Evolutionary conservation across 176 grass and related monocot species (phyloP), one percentile per base, ranked within the genome.

Genomic region (barley (Hordeum vulgare)): DNA sequence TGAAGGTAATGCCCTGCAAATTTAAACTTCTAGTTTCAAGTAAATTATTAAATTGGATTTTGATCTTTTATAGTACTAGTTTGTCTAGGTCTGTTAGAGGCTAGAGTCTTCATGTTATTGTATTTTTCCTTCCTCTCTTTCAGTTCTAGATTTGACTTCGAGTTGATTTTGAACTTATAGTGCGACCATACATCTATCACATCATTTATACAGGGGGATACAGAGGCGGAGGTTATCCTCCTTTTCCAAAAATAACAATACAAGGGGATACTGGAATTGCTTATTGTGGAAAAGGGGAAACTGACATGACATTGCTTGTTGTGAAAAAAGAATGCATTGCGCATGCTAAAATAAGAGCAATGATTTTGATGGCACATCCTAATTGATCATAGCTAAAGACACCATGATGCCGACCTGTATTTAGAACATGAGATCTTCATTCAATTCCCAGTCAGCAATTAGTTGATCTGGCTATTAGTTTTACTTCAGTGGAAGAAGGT

Each of bases 1-100:
- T 23, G 90, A 98, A 95, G 96, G 96, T 98, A 87, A 86, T 78
- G 75, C 9, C 65, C 51, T 65, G 20, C 61, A 77, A 80, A 17
- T 80, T 60, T 10, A 21, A 51, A 26, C 27, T 12, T 12, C 69
- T 67, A 70, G 4, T 33, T 76, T 77, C 4, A 53, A 57, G 45
- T 82, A 64, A 72, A 57, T 64, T 49, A 24, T 20, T 73, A 10
- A 13, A 14, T 14, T 23, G 2, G 53, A 3, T 83, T 74, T 27
- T 72, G 10, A 36, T 27, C 54, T 88, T 84, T 7, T 56, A 17
- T 66, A 21, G n/a, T n/a, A n/a, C n/a, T n/a, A n/a, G 3, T 44
- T 51, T 51, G 47, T n/a, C n/a, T 51, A 51, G 47, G 83, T 64
- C 8, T 31, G 42, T 9, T 70, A n/a, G 61, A 73, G 59, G 64